Evolutionary conservation across 2,329 filamentous ascomycete species (phyloP), one percentile per base, ranked within the genome.

Genomic region (Huntiella omanensis): DNA sequence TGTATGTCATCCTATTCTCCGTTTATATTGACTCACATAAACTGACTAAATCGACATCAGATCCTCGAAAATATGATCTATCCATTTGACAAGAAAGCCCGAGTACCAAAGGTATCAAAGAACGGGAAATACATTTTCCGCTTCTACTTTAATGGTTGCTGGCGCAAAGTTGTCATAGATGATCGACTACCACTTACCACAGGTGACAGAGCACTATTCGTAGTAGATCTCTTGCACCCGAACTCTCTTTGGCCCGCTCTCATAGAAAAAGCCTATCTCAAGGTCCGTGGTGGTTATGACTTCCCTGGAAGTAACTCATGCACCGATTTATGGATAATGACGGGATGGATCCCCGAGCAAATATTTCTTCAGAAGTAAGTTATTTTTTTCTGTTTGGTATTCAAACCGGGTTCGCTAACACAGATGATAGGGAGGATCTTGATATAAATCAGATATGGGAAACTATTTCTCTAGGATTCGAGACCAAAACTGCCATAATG

Each of bases 221-320:
- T 96, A 7, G 73, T 92, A 40, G 88, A 96, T 55, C 74, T 85
- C 33, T 78, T 78, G 37, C 86, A 94, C 52, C 80, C 83, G 3
- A 68, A 65, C n/a, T 67, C 92, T 11, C 63, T 96, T 11, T 96
- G 88, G 86, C 91, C 91, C 4, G 86, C 88, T 2, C 68, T 98
- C 4, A 66, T 96, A 12, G 91, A 98, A 59, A 98, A 98, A 58
- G 91, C 91, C 0, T 98, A 98, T 54, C 67, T 98, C 1, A 98
- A 96, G 64, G 76, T 96, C 8, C 75, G 88, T 47, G 91, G 91
- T 22, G 91, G 91, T 33, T 98, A 98, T 59, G 87, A 98, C 57
- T 98, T 98, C 53, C 88, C 91, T 0, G 91, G 91, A 5, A 96
- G 91, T 56, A 96, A 96, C 59, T 96, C 88, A 1, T 87, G 85